Evolutionary conservation across 345 rosid species (phyloP).

Genomic region (Heritiera littoralis): DNA sequence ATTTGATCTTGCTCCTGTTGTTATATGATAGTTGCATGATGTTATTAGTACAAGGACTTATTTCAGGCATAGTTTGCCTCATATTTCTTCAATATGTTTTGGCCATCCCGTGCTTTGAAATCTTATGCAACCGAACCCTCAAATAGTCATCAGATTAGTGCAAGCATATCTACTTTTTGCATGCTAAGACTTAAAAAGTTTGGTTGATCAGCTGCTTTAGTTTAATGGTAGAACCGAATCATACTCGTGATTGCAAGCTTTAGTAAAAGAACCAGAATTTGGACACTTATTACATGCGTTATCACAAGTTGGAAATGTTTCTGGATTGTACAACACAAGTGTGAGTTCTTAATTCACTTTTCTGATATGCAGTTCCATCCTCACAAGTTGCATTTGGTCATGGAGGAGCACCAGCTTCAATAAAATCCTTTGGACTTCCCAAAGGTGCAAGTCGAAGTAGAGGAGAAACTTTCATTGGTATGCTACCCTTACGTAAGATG

Average conservation of each 20-base stretch:
- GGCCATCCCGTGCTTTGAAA: not conserved
- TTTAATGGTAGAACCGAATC: not conserved
- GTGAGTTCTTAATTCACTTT: conserved; percentile 1
- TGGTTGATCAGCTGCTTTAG: not conserved
- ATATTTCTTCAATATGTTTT: not conserved
- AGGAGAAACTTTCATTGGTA: conserved; percentile 25
- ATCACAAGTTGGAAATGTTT: not conserved
- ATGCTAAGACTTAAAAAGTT: not conserved
- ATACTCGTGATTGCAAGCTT: not conserved
- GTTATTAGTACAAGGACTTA: not conserved
- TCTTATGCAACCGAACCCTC: not conserved
- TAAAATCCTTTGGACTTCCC: conserved; percentile 39
- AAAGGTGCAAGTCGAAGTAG: conserved; percentile 34
- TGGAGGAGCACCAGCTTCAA: conserved; percentile 44
- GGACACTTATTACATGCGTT: not conserved
- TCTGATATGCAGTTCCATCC: conserved; percentile 35
- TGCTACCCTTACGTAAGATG: conserved; percentile 10
- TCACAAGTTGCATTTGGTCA: conserved; percentile 57
- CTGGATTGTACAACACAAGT: not conserved
- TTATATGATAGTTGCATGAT: not conserved
- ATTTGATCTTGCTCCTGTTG: not conserved
- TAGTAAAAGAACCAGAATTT: not conserved
- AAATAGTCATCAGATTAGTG: no score
- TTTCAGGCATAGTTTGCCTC: not conserved
- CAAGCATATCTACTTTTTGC: no score